Evolutionary conservation across 2,329 filamentous ascomycete genomes (phyloP).

Genomic region (Coniochaeta ligniaria): DNA sequence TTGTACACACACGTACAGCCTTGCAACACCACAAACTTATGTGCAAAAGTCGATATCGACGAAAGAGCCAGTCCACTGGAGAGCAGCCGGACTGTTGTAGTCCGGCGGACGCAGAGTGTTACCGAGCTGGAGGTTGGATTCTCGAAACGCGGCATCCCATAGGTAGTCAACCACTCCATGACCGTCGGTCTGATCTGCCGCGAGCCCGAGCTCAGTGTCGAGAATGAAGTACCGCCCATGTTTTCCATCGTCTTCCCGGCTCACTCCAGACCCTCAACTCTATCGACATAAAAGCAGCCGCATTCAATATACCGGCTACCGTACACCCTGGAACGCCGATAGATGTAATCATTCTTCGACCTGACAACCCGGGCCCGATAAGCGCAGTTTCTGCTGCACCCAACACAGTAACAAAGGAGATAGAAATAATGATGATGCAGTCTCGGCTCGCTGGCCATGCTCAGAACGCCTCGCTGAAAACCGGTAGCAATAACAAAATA

Average conservation of each 20-base stretch:
- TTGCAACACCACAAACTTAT: neutral
- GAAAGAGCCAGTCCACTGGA: neutral
- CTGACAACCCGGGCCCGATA: neutral
- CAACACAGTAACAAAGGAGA: constrained; percentile 2
- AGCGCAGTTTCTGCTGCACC: neutral
- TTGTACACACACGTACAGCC: neutral
- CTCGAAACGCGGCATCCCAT: too few relatives aligned
- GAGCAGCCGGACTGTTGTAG: neutral
- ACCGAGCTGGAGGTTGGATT: too few relatives aligned
- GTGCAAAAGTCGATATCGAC: neutral
- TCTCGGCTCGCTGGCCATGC: constrained; percentile 7
- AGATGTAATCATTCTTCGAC: constrained; percentile 1
- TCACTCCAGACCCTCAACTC: neutral
- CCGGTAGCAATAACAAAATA: neutral
- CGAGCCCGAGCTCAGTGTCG: neutral
- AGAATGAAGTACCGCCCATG: neutral
- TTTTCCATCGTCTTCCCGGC: neutral
- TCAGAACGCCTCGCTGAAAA: constrained; percentile 2
- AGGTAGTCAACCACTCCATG: neutral
- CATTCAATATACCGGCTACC: neutral
- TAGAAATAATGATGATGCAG: constrained; percentile 5
- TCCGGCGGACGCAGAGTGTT: too few relatives aligned
- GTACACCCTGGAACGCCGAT: neutral
- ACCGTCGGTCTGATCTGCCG: too few relatives aligned
- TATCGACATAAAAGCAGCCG: neutral